Percentiles rank a stretch among this genome's conserved stretches.
Evolutionary conservation across 176 grass and related monocot species (phyloP).

Genomic region (Lolium perenne): DNA sequence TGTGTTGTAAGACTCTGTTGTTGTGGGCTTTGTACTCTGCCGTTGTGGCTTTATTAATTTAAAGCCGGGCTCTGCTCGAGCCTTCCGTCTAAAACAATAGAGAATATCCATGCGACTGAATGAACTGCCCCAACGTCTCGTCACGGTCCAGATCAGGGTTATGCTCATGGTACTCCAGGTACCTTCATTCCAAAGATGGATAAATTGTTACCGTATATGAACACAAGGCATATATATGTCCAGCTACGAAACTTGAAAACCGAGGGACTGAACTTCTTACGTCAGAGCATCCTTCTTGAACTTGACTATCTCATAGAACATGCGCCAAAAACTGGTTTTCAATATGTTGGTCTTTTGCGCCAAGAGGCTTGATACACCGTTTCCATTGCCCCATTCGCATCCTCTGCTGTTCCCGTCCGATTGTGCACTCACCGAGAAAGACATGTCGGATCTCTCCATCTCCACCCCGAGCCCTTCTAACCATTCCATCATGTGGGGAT

Average conservation of each 20-base stretch:
- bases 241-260: neutral
- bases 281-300: conserved; percentile 21
- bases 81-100: too few relatives aligned
- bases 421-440: conserved; percentile 12
- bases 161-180: conserved; percentile 16
- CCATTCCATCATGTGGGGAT: conserved; percentile 21
- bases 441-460: conserved; percentile 18
- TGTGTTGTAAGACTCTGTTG: too few relatives aligned
- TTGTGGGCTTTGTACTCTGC: too few relatives aligned
- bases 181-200: neutral
- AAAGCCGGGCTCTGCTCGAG: too few relatives aligned
- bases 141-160: conserved; percentile 15
- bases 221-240: neutral
- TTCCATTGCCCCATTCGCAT: conserved; percentile 13
- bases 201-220: neutral
- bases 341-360: neutral
- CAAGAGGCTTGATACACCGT: conserved; percentile 18
- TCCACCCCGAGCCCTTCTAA: conserved; percentile 27
- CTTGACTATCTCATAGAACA: conserved; percentile 8
- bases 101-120: conserved; percentile 19
- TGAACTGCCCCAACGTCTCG: conserved; percentile 2
- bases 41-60: too few relatives aligned
- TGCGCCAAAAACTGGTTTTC: conserved; percentile 28
- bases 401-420: neutral
- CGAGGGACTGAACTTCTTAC: neutral